phyloP scores from a whole-genome alignment of 345 rosid species.

The Euphorbia tirucalli region DNA sequence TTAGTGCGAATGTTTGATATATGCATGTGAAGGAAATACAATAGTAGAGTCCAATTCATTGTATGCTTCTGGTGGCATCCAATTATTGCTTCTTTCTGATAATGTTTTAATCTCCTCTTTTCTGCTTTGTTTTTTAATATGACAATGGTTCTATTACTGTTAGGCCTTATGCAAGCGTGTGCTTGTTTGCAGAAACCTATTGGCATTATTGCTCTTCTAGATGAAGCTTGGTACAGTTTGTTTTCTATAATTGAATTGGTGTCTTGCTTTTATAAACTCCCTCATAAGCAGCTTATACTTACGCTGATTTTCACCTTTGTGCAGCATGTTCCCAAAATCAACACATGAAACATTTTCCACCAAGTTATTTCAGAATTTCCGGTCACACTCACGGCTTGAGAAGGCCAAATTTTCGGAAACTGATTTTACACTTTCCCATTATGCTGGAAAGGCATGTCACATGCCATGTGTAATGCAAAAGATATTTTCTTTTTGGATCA shows the following conservation, averaged over 20 bases:
- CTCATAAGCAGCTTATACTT: constrained; percentile 38
- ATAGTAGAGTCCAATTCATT: background rate
- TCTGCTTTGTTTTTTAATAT: constrained; percentile 18
- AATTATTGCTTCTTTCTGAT: background rate
- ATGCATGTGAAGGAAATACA: background rate
- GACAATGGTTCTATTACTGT: constrained; percentile 10
- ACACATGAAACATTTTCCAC: constrained; percentile 83
- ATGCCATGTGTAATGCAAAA: constrained; percentile 15
- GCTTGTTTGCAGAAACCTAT: constrained; percentile 85
- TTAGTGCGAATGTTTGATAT: background rate
- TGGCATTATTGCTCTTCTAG: constrained; percentile 91
- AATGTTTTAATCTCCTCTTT: background rate
- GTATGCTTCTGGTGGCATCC: background rate
- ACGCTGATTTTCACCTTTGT: constrained; percentile 48
- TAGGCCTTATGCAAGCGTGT: constrained; percentile 17
- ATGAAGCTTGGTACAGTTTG: constrained; percentile 92
- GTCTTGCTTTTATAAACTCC: constrained; percentile 25
- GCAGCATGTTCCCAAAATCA: constrained; percentile 98
- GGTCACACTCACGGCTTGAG: constrained; percentile 67
- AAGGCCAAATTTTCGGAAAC: constrained; percentile 92
- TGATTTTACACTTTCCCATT: constrained; percentile 84
- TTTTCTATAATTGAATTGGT: constrained; percentile 33
- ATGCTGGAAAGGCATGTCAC: constrained; percentile 95
- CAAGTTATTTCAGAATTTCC: constrained; percentile 78
- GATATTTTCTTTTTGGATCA: constrained; percentile 1